These are phyloP conservation scores for Neophaeococcomyces aloes DNA, from an alignment of 2,329 filamentous ascomycete genomes.

Conservation along the genomic window DNA sequence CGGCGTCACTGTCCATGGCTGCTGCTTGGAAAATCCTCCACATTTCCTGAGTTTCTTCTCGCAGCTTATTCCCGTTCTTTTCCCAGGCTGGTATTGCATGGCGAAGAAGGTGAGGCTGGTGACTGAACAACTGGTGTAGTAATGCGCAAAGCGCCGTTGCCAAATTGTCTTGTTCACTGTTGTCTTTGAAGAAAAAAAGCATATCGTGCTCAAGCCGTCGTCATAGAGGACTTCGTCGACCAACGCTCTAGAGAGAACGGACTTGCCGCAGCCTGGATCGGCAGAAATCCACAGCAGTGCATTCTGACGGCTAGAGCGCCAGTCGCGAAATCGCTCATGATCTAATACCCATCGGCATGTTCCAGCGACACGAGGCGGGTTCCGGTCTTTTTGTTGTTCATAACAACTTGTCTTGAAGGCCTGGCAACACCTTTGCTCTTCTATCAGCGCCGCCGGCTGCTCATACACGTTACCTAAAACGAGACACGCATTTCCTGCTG, in stretches of 20 bases:
- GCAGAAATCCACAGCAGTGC: slow-evolving; percentile 31
- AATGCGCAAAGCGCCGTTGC: slow-evolving; percentile 27
- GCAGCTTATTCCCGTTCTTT: slow-evolving; percentile 9
- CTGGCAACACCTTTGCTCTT: slow-evolving; percentile 22
- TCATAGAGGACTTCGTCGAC: slow-evolving; percentile 23
- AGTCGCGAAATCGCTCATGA: slow-evolving; percentile 20
- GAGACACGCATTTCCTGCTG: too few species aligned
- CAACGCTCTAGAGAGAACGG: slow-evolving; percentile 27
- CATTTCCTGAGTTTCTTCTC: slow-evolving; percentile 1
- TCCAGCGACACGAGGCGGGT: slow-evolving; percentile 22
- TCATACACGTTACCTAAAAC: too few species aligned
- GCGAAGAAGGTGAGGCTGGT: slow-evolving; percentile 21
- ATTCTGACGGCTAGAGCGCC: slow-evolving; percentile 17
- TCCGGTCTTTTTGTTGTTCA: slow-evolving; percentile 25
- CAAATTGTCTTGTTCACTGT: slow-evolving; percentile 25
- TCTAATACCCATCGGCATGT: slow-evolving; percentile 26
- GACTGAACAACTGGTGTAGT: slow-evolving; percentile 29
- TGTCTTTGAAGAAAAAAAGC: slow-evolving; percentile 34
- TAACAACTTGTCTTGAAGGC: slow-evolving; percentile 23
- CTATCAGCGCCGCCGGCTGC: too few species aligned
- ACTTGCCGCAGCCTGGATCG: slow-evolving; percentile 32
- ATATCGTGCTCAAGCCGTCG: slow-evolving; percentile 15
- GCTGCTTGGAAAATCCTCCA: slow-evolving; percentile 11
- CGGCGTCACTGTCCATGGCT: background rate
- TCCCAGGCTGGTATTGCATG: slow-evolving; percentile 11